These are phyloP conservation scores for Viridothelium virens DNA, from an alignment of 495 filamentous ascomycete species.

Conservation along the genomic window DNA sequence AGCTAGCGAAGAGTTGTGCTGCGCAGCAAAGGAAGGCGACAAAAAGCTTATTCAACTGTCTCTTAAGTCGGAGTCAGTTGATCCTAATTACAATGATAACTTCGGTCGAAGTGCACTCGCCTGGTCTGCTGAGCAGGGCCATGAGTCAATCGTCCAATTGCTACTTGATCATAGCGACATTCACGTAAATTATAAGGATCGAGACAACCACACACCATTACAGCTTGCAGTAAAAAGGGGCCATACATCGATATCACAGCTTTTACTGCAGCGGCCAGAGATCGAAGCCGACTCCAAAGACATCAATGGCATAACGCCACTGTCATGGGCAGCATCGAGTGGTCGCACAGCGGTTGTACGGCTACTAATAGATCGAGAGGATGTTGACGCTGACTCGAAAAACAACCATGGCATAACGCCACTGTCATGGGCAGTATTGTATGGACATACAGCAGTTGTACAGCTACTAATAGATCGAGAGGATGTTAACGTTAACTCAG, in stretches of 20 bases:
- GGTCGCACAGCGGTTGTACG: not conserved
- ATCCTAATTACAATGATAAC: not conserved
- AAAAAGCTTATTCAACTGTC: not conserved
- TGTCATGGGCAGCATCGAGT: not conserved
- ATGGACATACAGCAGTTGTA: conserved; percentile 8
- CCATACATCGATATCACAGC: conserved; percentile 19
- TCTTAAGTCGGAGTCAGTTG: not conserved
- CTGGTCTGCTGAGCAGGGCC: not conserved
- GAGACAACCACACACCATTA: not conserved
- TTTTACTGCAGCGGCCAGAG: conserved; percentile 13
- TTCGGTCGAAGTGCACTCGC: not conserved
- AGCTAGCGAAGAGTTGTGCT: not conserved
- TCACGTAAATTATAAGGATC: not conserved
- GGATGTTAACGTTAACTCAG: not conserved
- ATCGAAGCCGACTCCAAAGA: not conserved
- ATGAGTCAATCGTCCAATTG: not conserved
- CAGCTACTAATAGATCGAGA: not conserved
- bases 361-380: not conserved
- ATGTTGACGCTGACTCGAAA: conserved; percentile 24
- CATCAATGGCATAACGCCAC: not conserved
- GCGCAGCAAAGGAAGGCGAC: conserved; percentile 10
- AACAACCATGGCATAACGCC: conserved; percentile 23
- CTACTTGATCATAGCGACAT: not conserved
- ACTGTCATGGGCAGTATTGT: not conserved
- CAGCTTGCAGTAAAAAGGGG: conserved; percentile 7